phyloP scores from a whole-genome alignment of 306 rosid species.

The Lathyrus aphaca region DNA sequence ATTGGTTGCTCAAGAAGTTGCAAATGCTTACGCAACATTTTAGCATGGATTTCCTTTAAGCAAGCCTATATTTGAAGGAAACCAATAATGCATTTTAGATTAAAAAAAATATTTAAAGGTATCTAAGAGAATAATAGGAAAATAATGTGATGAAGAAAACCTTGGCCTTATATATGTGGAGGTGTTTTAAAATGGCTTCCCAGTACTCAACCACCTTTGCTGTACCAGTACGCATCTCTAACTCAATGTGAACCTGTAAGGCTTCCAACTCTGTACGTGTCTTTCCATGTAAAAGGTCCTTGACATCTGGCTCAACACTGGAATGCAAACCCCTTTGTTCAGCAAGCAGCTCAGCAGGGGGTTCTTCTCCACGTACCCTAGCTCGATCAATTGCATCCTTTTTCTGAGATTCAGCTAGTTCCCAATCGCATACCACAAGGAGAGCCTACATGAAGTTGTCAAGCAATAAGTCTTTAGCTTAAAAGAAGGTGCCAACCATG shows the following conservation, averaged over 20 bases:
- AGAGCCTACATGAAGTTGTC: constrained; percentile 70
- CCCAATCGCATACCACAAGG: constrained; percentile 92
- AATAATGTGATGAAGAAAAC: constrained; percentile 48
- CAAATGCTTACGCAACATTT: constrained; percentile 79
- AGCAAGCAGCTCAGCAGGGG: constrained; percentile 94
- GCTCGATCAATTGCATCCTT: constrained; percentile 96
- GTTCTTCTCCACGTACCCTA: constrained; percentile 96
- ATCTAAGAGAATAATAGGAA: constrained; percentile 14
- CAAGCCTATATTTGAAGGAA: constrained; percentile 68
- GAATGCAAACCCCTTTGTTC: constrained; percentile 97
- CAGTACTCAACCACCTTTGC: constrained; percentile 96
- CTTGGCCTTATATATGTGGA: constrained; percentile 94
- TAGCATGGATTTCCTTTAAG: constrained; percentile 87
- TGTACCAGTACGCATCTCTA: constrained; percentile 88
- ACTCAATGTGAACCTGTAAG: constrained; percentile 73
- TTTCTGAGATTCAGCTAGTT: constrained; percentile 87
- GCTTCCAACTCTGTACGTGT: constrained; percentile 74
- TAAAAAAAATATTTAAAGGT: constrained; percentile 21
- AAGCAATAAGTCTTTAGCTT: constrained; percentile 31
- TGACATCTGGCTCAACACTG: constrained; percentile 84
- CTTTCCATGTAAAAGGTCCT: constrained; percentile 74
- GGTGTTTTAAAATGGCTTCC: constrained; percentile 90
- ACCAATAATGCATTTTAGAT: constrained; percentile 19
- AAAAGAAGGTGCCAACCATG: constrained; percentile 8
- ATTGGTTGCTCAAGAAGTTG: constrained; percentile 67